phyloP scores from a whole-genome alignment of 208 protist species.

The Crithidia acanthocephali region DNA sequence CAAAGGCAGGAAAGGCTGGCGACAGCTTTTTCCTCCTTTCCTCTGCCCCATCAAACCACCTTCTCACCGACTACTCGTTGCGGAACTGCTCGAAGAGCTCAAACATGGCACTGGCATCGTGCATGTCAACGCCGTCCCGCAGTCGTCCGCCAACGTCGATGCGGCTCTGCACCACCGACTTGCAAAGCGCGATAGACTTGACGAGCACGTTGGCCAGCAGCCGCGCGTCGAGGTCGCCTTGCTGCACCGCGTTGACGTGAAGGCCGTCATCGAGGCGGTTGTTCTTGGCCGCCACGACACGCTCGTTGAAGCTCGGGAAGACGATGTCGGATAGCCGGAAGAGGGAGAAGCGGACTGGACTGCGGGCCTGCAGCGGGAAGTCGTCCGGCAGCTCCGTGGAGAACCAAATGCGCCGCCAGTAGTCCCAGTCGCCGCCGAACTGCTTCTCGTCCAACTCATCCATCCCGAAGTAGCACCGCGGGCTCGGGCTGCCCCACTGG shows the following conservation, averaged over 20 bases:
- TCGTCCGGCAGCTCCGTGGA: slow-evolving; percentile 49
- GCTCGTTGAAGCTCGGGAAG: slow-evolving; percentile 61
- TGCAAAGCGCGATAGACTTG: slow-evolving; percentile 57
- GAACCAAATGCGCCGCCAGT: slow-evolving; percentile 47
- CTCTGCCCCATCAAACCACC: background rate
- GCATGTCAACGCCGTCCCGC: slow-evolving; percentile 52
- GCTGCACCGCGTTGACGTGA: slow-evolving; percentile 28
- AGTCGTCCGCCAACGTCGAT: slow-evolving; percentile 57
- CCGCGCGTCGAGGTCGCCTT: slow-evolving; percentile 55
- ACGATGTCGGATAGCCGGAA: slow-evolving; percentile 69
- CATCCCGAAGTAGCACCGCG: slow-evolving; percentile 50
- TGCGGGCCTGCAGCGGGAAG: slow-evolving; percentile 19
- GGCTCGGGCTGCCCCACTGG: slow-evolving; percentile 37
- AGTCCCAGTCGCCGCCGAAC: slow-evolving; percentile 32
- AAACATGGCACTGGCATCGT: slow-evolving; percentile 51
- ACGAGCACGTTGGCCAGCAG: slow-evolving; percentile 55
- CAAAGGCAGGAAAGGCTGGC: too few relatives aligned
- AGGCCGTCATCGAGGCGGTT: slow-evolving; percentile 47
- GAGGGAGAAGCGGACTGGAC: slow-evolving; percentile 59
- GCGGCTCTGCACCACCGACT: slow-evolving; percentile 59
- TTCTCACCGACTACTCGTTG: slow-evolving; percentile 32
- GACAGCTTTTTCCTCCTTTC: too few relatives aligned
- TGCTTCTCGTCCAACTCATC: slow-evolving; percentile 38
- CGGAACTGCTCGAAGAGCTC: slow-evolving; percentile 50
- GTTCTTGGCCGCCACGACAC: slow-evolving; percentile 59